Evolutionary conservation across 2,329 filamentous ascomycete genomes (phyloP), one percentile per base, ranked within the genome.

Genomic region (Chaetothyriales sp.): DNA sequence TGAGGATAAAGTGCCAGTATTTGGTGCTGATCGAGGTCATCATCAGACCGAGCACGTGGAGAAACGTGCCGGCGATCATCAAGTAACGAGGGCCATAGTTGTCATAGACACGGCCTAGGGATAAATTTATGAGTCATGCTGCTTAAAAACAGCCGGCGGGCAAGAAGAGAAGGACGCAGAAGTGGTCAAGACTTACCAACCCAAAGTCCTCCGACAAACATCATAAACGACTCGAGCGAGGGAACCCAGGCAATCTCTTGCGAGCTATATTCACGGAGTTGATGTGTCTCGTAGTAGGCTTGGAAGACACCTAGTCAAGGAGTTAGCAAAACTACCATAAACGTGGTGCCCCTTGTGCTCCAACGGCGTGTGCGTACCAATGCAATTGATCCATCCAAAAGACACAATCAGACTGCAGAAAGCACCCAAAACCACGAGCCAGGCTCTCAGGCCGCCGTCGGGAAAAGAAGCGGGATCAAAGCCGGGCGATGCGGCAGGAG

Each of bases 201-300:
- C 51, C 63, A 57, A 1, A 62, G 55, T 7, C 62, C 62, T 15
- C 56, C 56, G 6, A 56, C 53, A 50, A 60, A 62, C 60, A 64
- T 72, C 58, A 73, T 64, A 55, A 72, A 73, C 7, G 68, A 64
- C 49, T 73, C 73, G 5, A 81, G 62, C 0, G 76, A 77, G 0
- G 76, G 72, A 46, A 82, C 81, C 79, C 78, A 82, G 13, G 78
- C 69, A 13, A 82, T 69, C 0, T 74, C 74, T 50, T 74, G 77
- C 1, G 75, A 61, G 0, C 76, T 74, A 55, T 77, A 76, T 1
- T 68, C 48, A 8, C 59, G 63, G 2, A 82, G 65, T 18, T 75
- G 70, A 7, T 74, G 65, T 3, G 64, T 69, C 54, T 78, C 66
- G 59, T 82, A 82, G 61, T 80, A 80, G n/a, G 73, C 71, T 60